A percentile compares a stretch with the other conserved stretches of the same genome.
These are phyloP conservation scores for Kitagawia praeruptora DNA, from an alignment of 129 eudicot genomes.

Conservation along the genomic window DNA sequence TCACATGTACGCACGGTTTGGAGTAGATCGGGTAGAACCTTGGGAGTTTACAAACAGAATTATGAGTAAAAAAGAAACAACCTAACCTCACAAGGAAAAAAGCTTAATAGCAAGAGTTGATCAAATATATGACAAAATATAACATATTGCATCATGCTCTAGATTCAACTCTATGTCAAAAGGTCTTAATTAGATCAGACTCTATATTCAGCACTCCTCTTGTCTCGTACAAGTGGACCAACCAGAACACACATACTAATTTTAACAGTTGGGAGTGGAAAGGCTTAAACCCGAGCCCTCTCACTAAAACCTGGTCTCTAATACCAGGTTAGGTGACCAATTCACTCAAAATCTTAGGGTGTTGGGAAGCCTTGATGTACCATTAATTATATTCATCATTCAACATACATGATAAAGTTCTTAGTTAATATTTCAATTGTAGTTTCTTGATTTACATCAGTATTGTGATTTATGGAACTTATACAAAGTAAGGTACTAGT, in stretches of 20 bases:
- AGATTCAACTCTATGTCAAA: background rate
- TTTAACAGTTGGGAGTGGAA: too few species aligned
- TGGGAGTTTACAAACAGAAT: conserved; percentile 7
- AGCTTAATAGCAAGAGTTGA: background rate
- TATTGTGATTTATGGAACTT: background rate
- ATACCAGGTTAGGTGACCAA: too few species aligned
- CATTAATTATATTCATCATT: background rate
- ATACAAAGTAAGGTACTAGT: background rate
- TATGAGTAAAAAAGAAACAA: background rate
- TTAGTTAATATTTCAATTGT: background rate
- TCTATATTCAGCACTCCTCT: background rate
- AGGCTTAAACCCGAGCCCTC: too few species aligned
- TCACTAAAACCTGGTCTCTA: too few species aligned
- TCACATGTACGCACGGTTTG: conserved; percentile 82
- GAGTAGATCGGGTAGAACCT: conserved; percentile 94
- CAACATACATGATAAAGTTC: background rate
- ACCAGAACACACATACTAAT: too few species aligned
- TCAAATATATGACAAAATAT: background rate
- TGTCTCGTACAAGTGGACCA: too few species aligned
- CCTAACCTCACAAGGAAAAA: background rate
- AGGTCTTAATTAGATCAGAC: background rate
- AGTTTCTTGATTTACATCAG: background rate
- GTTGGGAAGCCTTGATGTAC: background rate
- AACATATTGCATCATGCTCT: background rate
- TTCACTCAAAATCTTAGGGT: too few species aligned